phyloP scores from a whole-genome alignment of 2,329 filamentous ascomycete species.

The Trichoderma pleuroti region DNA sequence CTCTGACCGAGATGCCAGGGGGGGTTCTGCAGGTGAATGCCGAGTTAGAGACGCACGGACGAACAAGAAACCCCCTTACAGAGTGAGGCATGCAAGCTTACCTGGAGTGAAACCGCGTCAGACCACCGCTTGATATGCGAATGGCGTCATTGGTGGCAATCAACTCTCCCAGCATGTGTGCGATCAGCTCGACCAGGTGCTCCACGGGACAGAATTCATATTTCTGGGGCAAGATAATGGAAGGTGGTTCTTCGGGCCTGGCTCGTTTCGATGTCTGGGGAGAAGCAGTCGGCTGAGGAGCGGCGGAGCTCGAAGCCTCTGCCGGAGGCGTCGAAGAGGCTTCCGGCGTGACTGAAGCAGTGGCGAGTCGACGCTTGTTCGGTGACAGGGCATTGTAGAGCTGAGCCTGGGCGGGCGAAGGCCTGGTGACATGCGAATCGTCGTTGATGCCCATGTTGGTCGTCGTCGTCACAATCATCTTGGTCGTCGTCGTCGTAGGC shows the following conservation, averaged over 20 bases:
- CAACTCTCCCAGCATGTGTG: slow-evolving; percentile 92
- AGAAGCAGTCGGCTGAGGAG: slow-evolving; percentile 21
- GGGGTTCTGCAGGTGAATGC: slow-evolving; percentile 42
- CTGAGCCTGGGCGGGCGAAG: slow-evolving; percentile 1
- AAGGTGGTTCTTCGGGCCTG: slow-evolving; percentile 47
- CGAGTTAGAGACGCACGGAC: background rate
- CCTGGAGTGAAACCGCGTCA: slow-evolving; percentile 95
- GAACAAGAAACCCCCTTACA: background rate
- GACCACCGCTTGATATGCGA: slow-evolving; percentile 65
- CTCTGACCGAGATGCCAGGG: slow-evolving; percentile 88
- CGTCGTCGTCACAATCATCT: background rate
- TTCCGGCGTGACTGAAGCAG: slow-evolving; percentile 7
- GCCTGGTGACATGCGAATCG: background rate
- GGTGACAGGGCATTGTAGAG: slow-evolving; percentile 28
- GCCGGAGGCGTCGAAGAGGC: background rate
- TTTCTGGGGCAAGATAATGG: slow-evolving; percentile 61
- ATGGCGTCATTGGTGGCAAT: slow-evolving; percentile 94
- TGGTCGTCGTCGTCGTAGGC: background rate
- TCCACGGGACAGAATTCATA: slow-evolving; percentile 82
- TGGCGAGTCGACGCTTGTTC: slow-evolving; percentile 33
- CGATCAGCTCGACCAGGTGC: slow-evolving; percentile 85
- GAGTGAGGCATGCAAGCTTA: slow-evolving; percentile 36
- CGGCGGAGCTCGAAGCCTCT: background rate
- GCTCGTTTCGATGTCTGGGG: slow-evolving; percentile 49
- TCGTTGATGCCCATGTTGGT: background rate